Conservation (phyloP, 768 basidiomycete species). For the Boletus insuetus region DNA sequence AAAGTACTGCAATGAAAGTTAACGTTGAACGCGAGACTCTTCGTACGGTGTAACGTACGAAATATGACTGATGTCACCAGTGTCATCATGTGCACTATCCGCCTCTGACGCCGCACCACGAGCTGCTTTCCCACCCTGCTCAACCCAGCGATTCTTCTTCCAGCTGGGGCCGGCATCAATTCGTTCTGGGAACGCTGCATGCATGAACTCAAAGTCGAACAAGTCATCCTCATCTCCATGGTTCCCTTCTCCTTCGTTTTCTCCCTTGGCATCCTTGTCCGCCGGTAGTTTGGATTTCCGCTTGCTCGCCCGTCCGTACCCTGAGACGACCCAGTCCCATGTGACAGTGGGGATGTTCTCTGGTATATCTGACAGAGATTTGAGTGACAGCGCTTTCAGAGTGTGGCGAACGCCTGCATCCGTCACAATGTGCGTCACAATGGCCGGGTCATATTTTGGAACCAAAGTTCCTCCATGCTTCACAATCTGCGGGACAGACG, state of each 20-base stretch:
- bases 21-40: slow-evolving; percentile 4
- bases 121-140: neutral
- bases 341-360: slow-evolving; percentile 59
- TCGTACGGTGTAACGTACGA: slow-evolving; percentile 38
- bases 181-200: slow-evolving; percentile 48
- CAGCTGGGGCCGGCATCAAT: slow-evolving; percentile 41
- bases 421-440: slow-evolving; percentile 68
- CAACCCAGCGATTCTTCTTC: slow-evolving; percentile 12
- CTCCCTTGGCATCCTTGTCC: slow-evolving; percentile 12
- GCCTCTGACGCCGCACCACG: neutral
- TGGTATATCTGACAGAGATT: slow-evolving; percentile 55
- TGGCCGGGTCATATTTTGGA: slow-evolving; percentile 51
- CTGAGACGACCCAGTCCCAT: slow-evolving; percentile 59
- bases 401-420: slow-evolving; percentile 34
- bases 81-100: slow-evolving; percentile 4
- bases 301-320: slow-evolving; percentile 29
- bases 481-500: slow-evolving; percentile 46
- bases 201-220: slow-evolving; percentile 40
- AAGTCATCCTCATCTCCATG: slow-evolving; percentile 1
- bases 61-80: slow-evolving; percentile 42
- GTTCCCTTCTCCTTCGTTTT: slow-evolving; percentile 3
- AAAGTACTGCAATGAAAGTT: slow-evolving; percentile 33
- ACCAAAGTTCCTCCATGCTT: slow-evolving; percentile 60
- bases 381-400: slow-evolving; percentile 45
- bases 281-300: slow-evolving; percentile 2